Evolutionary conservation across 768 basidiomycete species (phyloP).

Genomic region (Lentinula raphanica): DNA sequence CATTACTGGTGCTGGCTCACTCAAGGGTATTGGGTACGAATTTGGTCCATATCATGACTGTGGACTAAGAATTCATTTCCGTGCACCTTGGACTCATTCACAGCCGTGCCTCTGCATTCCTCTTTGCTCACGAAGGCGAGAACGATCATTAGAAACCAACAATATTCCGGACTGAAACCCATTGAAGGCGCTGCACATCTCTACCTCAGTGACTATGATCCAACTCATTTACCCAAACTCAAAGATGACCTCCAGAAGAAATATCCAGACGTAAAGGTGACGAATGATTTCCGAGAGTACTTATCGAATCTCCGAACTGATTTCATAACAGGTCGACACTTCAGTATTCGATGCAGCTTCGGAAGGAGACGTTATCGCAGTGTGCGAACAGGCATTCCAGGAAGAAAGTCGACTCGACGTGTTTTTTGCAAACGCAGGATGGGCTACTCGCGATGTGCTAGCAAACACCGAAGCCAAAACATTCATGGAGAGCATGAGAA

Average conservation of each 20-base stretch:
- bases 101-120: conserved; percentile 67
- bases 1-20: conserved; percentile 82
- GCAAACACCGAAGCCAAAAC: conserved; percentile 52
- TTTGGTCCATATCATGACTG: background rate
- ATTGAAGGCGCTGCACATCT: conserved; percentile 65
- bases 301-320: too few species aligned
- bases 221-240: conserved; percentile 63
- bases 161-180: background rate
- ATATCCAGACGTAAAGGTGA: conserved; percentile 79
- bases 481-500: conserved; percentile 72
- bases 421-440: conserved; percentile 92
- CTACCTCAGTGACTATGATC: conserved; percentile 69
- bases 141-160: conserved; percentile 4
- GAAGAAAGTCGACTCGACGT: conserved; percentile 88
- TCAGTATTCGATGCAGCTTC: conserved; percentile 82
- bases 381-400: conserved; percentile 67
- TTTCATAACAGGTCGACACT: conserved; percentile 79
- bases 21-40: conserved; percentile 83
- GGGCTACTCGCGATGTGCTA: conserved; percentile 50
- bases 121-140: conserved; percentile 77
- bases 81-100: background rate
- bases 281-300: conserved; percentile 6
- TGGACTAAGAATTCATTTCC: conserved; percentile 3
- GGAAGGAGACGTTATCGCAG: conserved; percentile 55
- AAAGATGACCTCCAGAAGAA: conserved; percentile 58